Evolutionary conservation across 2,329 filamentous ascomycete genomes (phyloP).

Genomic region (Myotisia sp.): DNA sequence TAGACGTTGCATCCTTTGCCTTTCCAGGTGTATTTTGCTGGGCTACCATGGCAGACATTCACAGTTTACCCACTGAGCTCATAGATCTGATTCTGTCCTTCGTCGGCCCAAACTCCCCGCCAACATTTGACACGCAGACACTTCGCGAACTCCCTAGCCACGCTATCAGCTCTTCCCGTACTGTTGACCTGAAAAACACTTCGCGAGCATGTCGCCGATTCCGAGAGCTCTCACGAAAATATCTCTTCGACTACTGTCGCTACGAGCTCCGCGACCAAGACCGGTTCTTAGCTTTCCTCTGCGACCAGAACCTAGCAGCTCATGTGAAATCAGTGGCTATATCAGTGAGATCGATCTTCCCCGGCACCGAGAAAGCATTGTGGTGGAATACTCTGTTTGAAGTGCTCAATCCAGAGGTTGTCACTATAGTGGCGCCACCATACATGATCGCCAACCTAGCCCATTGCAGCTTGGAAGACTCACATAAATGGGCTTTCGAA

Average conservation of each 20-base stretch:
- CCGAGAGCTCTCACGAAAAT: conserved; percentile 38
- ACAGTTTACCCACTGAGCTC: conserved; percentile 46
- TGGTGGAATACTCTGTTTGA: conserved; percentile 46
- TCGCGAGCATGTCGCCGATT: conserved; percentile 43
- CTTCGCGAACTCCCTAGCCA: conserved; percentile 38
- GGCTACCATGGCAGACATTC: conserved; percentile 9
- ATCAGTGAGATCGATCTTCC: conserved; percentile 28
- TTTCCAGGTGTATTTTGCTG: too few relatives aligned
- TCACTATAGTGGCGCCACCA: conserved; percentile 49
- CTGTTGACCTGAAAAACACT: conserved; percentile 39
- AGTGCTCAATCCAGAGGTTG: conserved; percentile 37
- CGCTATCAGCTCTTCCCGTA: conserved; percentile 27
- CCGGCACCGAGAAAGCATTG: conserved; percentile 23
- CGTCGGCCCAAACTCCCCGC: conserved; percentile 36
- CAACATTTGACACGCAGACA: conserved; percentile 24
- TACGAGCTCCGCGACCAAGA: conserved; percentile 24
- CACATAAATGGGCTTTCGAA: conserved; percentile 50
- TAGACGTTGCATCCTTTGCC: too few relatives aligned
- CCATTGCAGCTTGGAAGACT: conserved; percentile 42
- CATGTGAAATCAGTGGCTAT: conserved; percentile 38
- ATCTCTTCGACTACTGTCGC: conserved; percentile 44
- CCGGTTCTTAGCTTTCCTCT: conserved; percentile 28
- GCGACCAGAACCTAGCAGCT: conserved; percentile 18
- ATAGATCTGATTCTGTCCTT: conserved; percentile 43
- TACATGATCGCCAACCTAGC: conserved; percentile 48